Evolutionary conservation across 2,329 filamentous ascomycete genomes (phyloP).

Genomic region (Calonectria naviculata): DNA sequence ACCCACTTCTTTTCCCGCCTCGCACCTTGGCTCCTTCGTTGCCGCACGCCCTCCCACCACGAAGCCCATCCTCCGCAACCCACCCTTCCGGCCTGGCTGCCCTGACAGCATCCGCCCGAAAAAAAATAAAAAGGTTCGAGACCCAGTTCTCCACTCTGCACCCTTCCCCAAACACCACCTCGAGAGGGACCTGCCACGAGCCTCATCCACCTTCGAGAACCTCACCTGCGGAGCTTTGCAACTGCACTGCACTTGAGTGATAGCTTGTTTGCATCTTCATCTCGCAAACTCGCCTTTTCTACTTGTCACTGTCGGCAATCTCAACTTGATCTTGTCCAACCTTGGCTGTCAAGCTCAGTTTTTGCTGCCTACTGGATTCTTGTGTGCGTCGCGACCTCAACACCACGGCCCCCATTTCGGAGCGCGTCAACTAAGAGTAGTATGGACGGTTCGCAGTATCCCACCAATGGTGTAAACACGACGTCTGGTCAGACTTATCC

Average conservation of each 20-base stretch:
- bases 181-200: constrained; percentile 52
- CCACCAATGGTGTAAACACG: constrained; percentile 67
- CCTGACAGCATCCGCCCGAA: constrained; percentile 42
- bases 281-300: constrained; percentile 27
- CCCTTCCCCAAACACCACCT: constrained; percentile 58
- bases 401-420: constrained; percentile 36
- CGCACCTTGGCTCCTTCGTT: constrained; percentile 29
- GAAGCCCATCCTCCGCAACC: constrained; percentile 37
- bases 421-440: constrained; percentile 52
- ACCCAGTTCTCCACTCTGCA: constrained; percentile 59
- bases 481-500: constrained; percentile 61
- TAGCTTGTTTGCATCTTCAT: constrained; percentile 37
- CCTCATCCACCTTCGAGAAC: constrained; percentile 53
- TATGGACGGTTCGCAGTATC: constrained; percentile 67
- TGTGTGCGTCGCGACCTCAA: constrained; percentile 38
- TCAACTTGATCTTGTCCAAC: constrained; percentile 39
- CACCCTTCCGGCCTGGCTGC: constrained; percentile 43
- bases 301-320: constrained; percentile 32
- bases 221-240: constrained; percentile 43
- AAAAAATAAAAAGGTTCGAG: constrained; percentile 56
- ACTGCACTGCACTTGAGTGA: constrained; percentile 33
- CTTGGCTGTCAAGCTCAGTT: constrained; percentile 33
- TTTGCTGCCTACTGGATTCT: constrained; percentile 26
- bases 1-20: constrained; percentile 38
- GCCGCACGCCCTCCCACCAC: constrained; percentile 34